Evolutionary conservation across 78 protist species (phyloP), one percentile per base, ranked within the genome.

Genomic region (Cavenderia fasciculata): DNA sequence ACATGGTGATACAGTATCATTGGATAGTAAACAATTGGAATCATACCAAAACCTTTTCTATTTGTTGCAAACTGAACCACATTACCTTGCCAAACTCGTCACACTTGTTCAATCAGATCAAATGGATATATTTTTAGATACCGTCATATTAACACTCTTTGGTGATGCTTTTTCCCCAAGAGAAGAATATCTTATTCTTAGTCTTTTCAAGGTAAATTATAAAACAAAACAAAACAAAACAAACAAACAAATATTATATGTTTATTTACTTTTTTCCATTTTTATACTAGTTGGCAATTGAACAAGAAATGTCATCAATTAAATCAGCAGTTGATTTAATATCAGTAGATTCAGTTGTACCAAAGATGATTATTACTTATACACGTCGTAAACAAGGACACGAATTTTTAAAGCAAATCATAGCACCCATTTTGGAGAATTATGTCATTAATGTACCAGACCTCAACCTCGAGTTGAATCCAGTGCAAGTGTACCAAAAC

Each of bases 151-250:
- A 10, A 95, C 96, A 40, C 34, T 95, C n/a, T 95, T 75, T 85
- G 97, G 96, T 54, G 92, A 95, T 63, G 96, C 96, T 3, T 95
- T 93, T 29, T 85, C 97, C 14, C 97, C 97, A 56, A 47, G 96
- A 36, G 96, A 95, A 57, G 96, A 95, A 12, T 95, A 88, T 73
- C 47, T 95, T 63, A 84, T 95, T 56, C 34, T 95, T 16, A 94
- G 73, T 62, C 56, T 95, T 46, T 95, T 95, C 23, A 34, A 84
- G 34, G 75, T 84, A 76, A 51, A 51, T 49, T 43, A 16, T 31
- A 8, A 11, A 18, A 27, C 18, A 46, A 31, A 5, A 68, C 49
- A 31, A 19, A 19, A 34, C n/a, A 16, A 31, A 16, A 34, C 41
- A 68, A 43, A 7, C 43, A 23, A 49, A 27, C 74, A 36, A 76